These are phyloP conservation scores for Nigrograna mackinnonii DNA, from an alignment of 2,329 filamentous ascomycete species.

Conservation along the genomic window DNA sequence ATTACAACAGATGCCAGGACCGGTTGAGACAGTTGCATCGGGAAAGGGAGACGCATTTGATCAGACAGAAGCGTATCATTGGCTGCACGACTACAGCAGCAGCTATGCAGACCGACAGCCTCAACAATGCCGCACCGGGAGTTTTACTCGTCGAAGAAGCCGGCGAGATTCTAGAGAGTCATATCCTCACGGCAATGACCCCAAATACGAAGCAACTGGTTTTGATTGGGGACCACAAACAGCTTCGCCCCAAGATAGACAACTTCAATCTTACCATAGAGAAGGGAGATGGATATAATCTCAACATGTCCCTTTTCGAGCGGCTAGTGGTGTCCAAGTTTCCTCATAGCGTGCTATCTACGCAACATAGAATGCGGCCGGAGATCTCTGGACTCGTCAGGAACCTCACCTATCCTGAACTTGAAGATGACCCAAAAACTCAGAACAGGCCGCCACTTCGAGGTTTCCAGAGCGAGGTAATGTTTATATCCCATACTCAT, in stretches of 20 bases:
- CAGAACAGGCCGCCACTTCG: constrained; percentile 49
- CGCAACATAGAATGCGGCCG: constrained; percentile 71
- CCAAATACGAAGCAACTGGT: constrained; percentile 64
- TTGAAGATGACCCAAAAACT: constrained; percentile 61
- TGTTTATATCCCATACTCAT: constrained; percentile 68
- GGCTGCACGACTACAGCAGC: constrained; percentile 73
- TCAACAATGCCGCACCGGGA: constrained; percentile 60
- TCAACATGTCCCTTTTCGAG: constrained; percentile 72
- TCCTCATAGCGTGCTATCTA: constrained; percentile 57
- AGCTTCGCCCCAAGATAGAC: constrained; percentile 69
- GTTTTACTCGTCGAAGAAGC: constrained; percentile 73
- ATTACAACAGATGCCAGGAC: constrained; percentile 49
- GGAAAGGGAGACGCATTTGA: constrained; percentile 28
- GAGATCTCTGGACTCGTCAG: constrained; percentile 66
- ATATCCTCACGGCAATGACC: constrained; percentile 64
- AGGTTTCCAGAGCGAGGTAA: constrained; percentile 63
- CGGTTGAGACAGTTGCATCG: constrained; percentile 37
- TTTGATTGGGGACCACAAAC: constrained; percentile 74
- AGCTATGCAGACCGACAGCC: constrained; percentile 61
- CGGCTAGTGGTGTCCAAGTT: constrained; percentile 62
- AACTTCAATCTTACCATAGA: constrained; percentile 66
- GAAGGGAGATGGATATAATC: constrained; percentile 65
- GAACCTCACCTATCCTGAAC: constrained; percentile 63
- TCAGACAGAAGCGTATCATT: constrained; percentile 64
- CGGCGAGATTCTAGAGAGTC: constrained; percentile 72